Conservation (phyloP, 1,284 basidiomycete species). For the Calocybe gambosa region DNA sequence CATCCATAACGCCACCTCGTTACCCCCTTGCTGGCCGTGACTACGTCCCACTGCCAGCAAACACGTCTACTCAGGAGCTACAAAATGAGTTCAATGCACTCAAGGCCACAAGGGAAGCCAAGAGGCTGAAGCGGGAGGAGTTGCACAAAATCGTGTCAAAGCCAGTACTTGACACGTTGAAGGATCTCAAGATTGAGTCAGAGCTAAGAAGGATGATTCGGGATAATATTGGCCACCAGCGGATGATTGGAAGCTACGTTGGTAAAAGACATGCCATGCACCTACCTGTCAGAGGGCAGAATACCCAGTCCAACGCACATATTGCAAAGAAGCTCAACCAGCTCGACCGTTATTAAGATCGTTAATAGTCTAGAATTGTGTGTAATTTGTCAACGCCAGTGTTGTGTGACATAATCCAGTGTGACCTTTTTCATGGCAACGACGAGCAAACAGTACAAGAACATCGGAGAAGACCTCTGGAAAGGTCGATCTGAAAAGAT, state of each 20-base stretch:
- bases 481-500: slow-evolving; percentile 88
- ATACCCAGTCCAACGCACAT: slow-evolving; percentile 80
- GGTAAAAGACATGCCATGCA: slow-evolving; percentile 86
- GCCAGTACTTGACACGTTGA: slow-evolving; percentile 48
- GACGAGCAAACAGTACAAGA: slow-evolving; percentile 75
- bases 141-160: slow-evolving; percentile 13
- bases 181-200: slow-evolving; percentile 73
- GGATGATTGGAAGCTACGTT: slow-evolving; percentile 85
- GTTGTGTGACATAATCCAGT: slow-evolving; percentile 15
- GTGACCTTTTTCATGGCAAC: slow-evolving; percentile 45
- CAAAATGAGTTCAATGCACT: slow-evolving; percentile 30
- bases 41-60: slow-evolving; percentile 43
- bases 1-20: slow-evolving; percentile 53
- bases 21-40: slow-evolving; percentile 54
- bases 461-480: slow-evolving; percentile 87
- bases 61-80: slow-evolving; percentile 38
- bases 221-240: slow-evolving; percentile 87
- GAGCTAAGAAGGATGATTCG: slow-evolving; percentile 74
- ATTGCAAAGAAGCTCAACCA: slow-evolving; percentile 83
- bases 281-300: slow-evolving; percentile 85
- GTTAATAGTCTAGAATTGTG: too few relatives aligned
- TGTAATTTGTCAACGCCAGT: too few relatives aligned
- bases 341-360: slow-evolving; percentile 28
- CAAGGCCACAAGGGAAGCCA: slow-evolving; percentile 24
- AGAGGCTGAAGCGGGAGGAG: slow-evolving; percentile 23